Conservation (phyloP, 1,284 basidiomycete genomes). For the Chondrostereum purpureum region DNA sequence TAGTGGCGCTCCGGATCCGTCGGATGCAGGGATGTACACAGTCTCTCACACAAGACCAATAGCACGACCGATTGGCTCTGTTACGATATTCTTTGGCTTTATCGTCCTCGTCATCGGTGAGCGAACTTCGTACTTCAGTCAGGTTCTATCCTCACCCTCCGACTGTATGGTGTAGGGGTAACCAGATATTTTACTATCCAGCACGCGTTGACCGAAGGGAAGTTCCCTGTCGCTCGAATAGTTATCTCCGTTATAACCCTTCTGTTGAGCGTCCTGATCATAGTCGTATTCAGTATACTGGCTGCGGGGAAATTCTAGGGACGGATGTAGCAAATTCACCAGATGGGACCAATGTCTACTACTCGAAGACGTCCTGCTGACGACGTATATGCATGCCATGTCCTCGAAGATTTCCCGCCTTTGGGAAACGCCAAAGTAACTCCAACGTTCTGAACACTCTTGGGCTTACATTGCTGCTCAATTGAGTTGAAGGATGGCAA, state of each 20-base stretch:
- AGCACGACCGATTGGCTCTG: conserved; percentile 46
- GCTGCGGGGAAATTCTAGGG: background rate
- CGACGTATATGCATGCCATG: too few relatives aligned
- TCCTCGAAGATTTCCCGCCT: too few relatives aligned
- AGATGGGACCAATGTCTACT: too few relatives aligned
- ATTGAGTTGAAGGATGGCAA: too few relatives aligned
- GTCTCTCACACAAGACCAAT: conserved; percentile 22
- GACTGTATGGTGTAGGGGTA: too few relatives aligned
- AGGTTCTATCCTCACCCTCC: too few relatives aligned
- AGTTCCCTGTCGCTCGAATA: conserved; percentile 47
- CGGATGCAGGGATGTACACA: conserved; percentile 3
- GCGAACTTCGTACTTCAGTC: conserved; percentile 13
- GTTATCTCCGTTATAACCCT: conserved; percentile 27
- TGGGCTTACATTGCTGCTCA: too few relatives aligned
- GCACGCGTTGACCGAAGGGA: conserved; percentile 38
- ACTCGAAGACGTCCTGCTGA: too few relatives aligned
- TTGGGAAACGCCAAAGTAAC: too few relatives aligned
- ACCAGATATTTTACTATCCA: conserved; percentile 54
- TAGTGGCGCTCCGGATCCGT: conserved; percentile 17
- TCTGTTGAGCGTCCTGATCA: conserved; percentile 35
- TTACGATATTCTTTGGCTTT: conserved; percentile 40
- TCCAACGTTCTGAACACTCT: too few relatives aligned
- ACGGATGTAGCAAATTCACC: too few relatives aligned
- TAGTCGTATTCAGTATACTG: conserved; percentile 47
- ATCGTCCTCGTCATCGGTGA: conserved; percentile 38